Percentiles rank a stretch among this genome's conserved stretches.
Conservation (phyloP, 148 eudicot genomes). For the Hydrangea macrophylla region DNA sequence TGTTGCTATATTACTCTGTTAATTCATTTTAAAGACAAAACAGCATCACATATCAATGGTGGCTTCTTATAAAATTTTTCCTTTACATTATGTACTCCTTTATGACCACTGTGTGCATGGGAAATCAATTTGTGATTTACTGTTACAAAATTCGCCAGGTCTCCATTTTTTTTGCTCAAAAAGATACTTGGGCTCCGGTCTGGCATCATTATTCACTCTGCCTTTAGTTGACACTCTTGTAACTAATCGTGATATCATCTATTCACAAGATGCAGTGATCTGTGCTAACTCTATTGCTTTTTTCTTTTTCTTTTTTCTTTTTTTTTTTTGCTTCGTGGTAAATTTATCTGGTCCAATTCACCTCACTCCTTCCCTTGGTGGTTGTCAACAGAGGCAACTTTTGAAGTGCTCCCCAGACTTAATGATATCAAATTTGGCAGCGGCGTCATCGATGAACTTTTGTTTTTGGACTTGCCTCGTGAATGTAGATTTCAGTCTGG, state of each 20-base stretch:
- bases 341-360: neutral
- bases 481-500: conserved; percentile 74
- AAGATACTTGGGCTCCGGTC: neutral
- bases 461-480: conserved; percentile 83
- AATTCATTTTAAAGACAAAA: neutral
- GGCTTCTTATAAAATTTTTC: neutral
- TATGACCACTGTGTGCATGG: neutral
- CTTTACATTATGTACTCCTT: neutral
- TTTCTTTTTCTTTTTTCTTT: neutral
- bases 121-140: neutral
- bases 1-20: neutral
- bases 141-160: neutral
- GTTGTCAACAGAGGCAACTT: conserved; percentile 78
- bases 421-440: conserved; percentile 90
- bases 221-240: neutral
- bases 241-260: neutral
- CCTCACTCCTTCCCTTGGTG: neutral
- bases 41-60: neutral
- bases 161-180: neutral
- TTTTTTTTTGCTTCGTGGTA: too few species aligned
- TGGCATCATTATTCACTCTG: neutral
- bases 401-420: conserved; percentile 91
- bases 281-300: neutral
- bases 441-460: conserved; percentile 85
- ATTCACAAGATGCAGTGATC: neutral